Base-by-base conservation (phyloP, 805 yeast species). In the Ogataea henricii region DNA sequence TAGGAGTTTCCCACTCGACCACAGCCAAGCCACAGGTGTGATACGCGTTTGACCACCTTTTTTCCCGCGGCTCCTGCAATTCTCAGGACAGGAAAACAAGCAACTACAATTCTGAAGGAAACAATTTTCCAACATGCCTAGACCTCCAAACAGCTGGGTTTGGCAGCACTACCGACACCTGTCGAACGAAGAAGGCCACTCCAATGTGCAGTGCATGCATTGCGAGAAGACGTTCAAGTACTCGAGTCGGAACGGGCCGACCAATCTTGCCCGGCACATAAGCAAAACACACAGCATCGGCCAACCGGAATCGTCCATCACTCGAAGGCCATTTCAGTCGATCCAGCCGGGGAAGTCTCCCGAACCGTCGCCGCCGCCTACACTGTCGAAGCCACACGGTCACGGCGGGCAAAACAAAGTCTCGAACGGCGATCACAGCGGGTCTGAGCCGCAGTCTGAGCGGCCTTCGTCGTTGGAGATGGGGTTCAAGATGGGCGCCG, bases 121-220 rank as follows among this genome's bases (percentile, higher is more conserved):
- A 30, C 34, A 30, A 3, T 16, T 25, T 20, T 10, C 21, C 21
- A 40, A 22, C 33, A 66, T 66, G 70, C 68, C 70, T 10, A 56
- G 70, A 46, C 69, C 70, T 8, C 67, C 68, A 40, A 63, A 63
- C 47, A 57, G 63, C 34, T 66, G 70, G 70, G 69, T 66, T 3
- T 66, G 70, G 69, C 64, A 63, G 40, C 67, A 66, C 40, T 66
- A 57, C 51, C 52, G 61, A n/a, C 66, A 58, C 30, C 44, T 60
- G 5, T 51, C 63, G 14, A 52, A 56, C 16, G 59, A 55, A 13
- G 59, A 52, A 3, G 51, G 45, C 18, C 48, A 46, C 36, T 57
- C 62, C 6, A 55, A 52, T 9, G 68, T 65, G 6, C 60, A 59
- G 45, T 66, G 71, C 46, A 45, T 56, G 18, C 52, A 56, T 26